Base-by-base conservation (phyloP, 106 monocot species). In the Ottelia alismoides region DNA sequence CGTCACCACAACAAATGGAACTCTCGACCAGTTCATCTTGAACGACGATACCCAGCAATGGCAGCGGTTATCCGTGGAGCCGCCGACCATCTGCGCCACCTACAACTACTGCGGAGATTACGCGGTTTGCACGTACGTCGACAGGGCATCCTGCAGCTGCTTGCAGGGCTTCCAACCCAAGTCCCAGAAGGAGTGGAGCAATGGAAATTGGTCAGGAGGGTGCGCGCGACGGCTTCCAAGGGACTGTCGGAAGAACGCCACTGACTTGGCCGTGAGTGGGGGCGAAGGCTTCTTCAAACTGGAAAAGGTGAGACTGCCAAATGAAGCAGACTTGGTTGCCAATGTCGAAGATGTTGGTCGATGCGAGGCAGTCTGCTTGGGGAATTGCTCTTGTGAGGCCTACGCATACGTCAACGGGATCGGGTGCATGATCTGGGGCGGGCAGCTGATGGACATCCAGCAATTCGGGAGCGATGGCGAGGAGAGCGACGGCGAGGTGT, bases 351-450 rank as follows among this genome's bases (percentile, higher is more conserved):
- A 43, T 20, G 10, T n/a, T 3, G 19, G 18, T n/a, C 12, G 48
- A 20, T 49, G 48, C 19, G 4, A 20, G 19, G 48, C 7, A 3
- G 48, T 4, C 4, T 49, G 48, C 19, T 20, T 49, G 48, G 19
- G 19, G 4, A 49, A 49, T 20, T 49, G 48, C 48, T 18, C 18
- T 3, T 49, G 48, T 20, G 19, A 12, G 48, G 48, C 48, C 4
- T 49, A 49, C 20, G 48, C 48, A 10, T 49, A 49, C 19, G 18
- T 49, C 48, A 20, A n/a, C 48, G 48, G 48, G 16, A 49, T 49
- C 19, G 48, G 48, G 48, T 49, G 48, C 48, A 49, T 49, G 48
- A 20, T 49, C 20, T 49, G 48, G 48, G 20, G 20, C 7, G 3
- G 4, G 3, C 4, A 49, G 7, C 10, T 49, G 7, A 12, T 20